Conservation (phyloP, 2,329 filamentous ascomycete species). For the Colletotrichum tofieldiae region DNA sequence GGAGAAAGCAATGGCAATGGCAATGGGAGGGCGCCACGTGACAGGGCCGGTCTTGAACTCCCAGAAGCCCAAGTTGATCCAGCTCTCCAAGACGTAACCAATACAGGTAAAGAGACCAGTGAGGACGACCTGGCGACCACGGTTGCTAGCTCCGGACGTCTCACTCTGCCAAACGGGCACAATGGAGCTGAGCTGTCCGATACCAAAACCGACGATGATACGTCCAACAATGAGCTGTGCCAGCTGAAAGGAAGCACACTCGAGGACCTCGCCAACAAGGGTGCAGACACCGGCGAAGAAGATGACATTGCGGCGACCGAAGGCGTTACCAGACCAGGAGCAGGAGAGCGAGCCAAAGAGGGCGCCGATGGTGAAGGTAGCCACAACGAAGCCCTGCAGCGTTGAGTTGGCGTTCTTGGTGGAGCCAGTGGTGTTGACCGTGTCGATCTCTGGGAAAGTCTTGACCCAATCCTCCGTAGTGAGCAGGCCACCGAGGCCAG, state of each 20-base stretch:
- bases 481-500: constrained; percentile 56
- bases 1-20: constrained; percentile 52
- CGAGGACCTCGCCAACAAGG: constrained; percentile 54
- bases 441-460: constrained; percentile 58
- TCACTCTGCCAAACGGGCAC: constrained; percentile 60
- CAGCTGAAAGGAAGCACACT: constrained; percentile 53
- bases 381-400: constrained; percentile 56
- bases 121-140: constrained; percentile 59
- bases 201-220: constrained; percentile 58
- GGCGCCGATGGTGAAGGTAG: constrained; percentile 56
- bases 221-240: constrained; percentile 61
- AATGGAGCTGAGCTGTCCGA: constrained; percentile 57
- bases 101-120: constrained; percentile 47
- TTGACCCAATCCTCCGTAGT: constrained; percentile 53
- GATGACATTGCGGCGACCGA: constrained; percentile 54
- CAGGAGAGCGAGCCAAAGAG: constrained; percentile 55
- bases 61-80: constrained; percentile 63
- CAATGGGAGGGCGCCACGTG: constrained; percentile 54
- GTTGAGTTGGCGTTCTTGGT: constrained; percentile 53
- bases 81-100: constrained; percentile 56
- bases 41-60: constrained; percentile 49
- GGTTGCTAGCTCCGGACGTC: constrained; percentile 56
- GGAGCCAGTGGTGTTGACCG: constrained; percentile 51
- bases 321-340: constrained; percentile 53
- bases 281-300: constrained; percentile 52